Conservation (phyloP, 179 eudicot species). For the Vitellaria paradoxa region DNA sequence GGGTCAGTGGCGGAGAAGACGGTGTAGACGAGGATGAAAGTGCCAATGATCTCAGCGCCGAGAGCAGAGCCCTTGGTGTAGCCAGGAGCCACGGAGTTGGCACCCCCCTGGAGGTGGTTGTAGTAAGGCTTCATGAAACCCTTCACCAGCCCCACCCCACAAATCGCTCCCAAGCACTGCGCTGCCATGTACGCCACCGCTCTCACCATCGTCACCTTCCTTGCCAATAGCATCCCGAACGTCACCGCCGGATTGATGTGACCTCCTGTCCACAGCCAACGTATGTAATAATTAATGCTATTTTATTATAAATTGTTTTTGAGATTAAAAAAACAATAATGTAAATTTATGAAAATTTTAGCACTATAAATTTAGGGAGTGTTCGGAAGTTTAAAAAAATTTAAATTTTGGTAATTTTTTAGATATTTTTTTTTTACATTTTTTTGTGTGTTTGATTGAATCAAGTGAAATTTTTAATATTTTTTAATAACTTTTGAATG, state of each 20-base stretch:
- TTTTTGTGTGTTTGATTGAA: no score
- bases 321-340: no score
- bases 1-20: constrained; percentile 5
- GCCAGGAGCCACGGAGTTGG: not conserved
- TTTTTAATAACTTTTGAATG: no score
- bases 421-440: no score
- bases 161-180: not conserved
- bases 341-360: no score
- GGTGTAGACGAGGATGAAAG: not conserved
- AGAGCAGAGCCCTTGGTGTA: not conserved
- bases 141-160: not conserved
- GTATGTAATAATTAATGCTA: no score
- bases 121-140: not conserved
- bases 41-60: constrained; percentile 2
- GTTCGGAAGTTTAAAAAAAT: no score
- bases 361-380: no score
- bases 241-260: constrained; percentile 4
- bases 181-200: constrained; percentile 7
- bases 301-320: no score
- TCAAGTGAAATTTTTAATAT: no score
- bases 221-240: not conserved
- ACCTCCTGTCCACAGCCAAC: not conserved
- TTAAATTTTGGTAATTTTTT: no score
- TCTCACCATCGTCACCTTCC: not conserved
- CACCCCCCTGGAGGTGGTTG: not conserved